Percentiles rank a stretch among this genome's conserved stretches.
Conservation (phyloP, 2,329 filamentous ascomycete genomes). For the Colletotrichum sp. region DNA sequence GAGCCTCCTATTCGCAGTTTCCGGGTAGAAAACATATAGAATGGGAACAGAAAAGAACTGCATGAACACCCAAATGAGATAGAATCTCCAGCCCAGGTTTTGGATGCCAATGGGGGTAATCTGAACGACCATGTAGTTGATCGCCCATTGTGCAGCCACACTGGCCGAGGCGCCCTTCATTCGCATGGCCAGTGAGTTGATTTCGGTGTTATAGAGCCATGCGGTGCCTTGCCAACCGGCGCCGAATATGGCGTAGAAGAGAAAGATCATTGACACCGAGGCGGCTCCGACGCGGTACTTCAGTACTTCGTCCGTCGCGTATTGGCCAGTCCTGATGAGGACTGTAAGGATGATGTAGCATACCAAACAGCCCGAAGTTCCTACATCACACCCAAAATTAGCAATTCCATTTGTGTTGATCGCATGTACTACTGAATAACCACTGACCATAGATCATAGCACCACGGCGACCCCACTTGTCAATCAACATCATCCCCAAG, state of each 20-base stretch:
- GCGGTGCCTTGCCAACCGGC: background rate
- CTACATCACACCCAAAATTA: no score
- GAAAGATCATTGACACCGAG: background rate
- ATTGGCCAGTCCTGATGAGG: background rate
- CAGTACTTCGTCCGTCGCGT: background rate
- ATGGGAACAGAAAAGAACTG: background rate
- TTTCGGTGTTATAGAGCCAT: background rate
- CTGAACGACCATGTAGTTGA: background rate
- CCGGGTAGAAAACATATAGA: background rate
- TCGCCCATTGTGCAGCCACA: background rate
- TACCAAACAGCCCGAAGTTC: background rate
- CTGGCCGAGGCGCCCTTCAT: background rate
- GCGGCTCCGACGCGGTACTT: background rate
- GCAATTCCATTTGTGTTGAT: no score
- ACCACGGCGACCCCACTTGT: background rate
- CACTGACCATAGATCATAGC: background rate
- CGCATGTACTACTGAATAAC: background rate
- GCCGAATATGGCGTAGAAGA: background rate
- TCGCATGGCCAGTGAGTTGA: background rate
- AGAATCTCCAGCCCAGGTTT: background rate
- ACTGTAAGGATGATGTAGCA: background rate
- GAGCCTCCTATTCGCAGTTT: background rate
- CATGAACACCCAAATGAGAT: background rate
- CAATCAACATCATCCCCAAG: background rate
- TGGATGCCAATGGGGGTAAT: background rate